Conservation (phyloP, 2,329 filamentous ascomycete species). For the Lachnellula suecica region DNA sequence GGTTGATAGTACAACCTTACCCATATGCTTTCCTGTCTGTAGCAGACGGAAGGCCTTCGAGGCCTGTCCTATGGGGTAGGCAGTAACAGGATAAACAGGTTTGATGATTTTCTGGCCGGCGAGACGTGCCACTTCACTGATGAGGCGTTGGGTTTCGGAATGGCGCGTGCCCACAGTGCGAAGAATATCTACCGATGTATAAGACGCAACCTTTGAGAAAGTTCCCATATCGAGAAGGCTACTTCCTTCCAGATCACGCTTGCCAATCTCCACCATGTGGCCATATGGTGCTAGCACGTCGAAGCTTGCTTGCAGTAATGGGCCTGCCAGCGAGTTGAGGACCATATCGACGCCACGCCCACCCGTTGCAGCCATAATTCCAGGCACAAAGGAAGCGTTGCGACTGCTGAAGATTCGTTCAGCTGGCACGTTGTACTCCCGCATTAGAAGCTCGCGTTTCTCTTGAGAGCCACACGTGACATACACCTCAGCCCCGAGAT, state of each 20-base stretch:
- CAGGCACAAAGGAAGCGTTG: slow-evolving; percentile 20
- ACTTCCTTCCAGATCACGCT: slow-evolving; percentile 26
- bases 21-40: slow-evolving; percentile 2
- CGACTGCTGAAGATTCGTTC: slow-evolving; percentile 3
- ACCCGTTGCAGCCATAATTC: slow-evolving; percentile 18
- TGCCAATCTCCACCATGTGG: slow-evolving; percentile 39
- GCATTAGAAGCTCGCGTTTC: slow-evolving; percentile 13
- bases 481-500: slow-evolving; percentile 28
- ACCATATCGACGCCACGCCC: slow-evolving; percentile 7
- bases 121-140: too few relatives aligned
- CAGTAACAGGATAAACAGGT: slow-evolving; percentile 25
- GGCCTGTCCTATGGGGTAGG: slow-evolving; percentile 36
- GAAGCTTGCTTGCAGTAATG: slow-evolving; percentile 26
- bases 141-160: not conserved
- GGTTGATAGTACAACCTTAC: slow-evolving; percentile 30
- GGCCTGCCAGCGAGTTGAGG: slow-evolving; percentile 26
- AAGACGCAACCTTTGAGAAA: slow-evolving; percentile 38
- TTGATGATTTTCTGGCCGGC: too few relatives aligned
- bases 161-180: not conserved
- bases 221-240: slow-evolving; percentile 31
- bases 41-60: slow-evolving; percentile 4
- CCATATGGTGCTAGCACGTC: slow-evolving; percentile 36
- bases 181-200: slow-evolving; percentile 38
- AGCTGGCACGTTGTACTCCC: slow-evolving; percentile 12
- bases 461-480: slow-evolving; percentile 18